Conservation (phyloP, 1,284 basidiomycete genomes). For the Salmacisia buchloeana region DNA sequence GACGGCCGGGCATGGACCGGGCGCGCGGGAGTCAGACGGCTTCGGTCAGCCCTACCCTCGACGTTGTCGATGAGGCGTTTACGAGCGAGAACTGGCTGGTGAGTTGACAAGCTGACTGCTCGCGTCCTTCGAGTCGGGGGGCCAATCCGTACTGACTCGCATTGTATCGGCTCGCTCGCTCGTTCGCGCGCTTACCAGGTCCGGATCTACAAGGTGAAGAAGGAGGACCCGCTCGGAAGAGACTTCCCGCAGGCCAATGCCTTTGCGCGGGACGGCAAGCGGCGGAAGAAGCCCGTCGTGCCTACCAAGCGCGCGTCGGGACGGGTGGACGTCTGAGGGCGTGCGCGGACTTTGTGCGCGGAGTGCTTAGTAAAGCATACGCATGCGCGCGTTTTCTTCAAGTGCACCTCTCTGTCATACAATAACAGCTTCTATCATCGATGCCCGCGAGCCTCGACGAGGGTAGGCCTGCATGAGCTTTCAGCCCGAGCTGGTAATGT, state of each 20-base stretch:
- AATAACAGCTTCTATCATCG: no score
- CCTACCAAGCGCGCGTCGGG: not conserved
- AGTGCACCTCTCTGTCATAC: no score
- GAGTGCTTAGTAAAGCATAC: no score
- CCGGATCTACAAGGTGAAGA: conserved; percentile 92
- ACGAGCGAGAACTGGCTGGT: conserved; percentile 43
- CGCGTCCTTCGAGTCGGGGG: not conserved
- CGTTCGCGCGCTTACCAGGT: conserved; percentile 55
- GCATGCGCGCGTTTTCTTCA: no score
- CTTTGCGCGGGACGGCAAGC: conserved; percentile 73
- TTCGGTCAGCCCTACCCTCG: conserved; percentile 31
- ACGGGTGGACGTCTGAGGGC: no score
- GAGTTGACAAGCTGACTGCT: not conserved
- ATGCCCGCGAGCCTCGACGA: no score
- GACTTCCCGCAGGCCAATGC: conserved; percentile 65
- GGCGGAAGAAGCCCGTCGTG: conserved; percentile 58
- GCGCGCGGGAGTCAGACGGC: conserved; percentile 34
- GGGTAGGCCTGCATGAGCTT: no score
- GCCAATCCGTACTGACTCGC: not conserved
- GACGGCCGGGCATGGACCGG: conserved; percentile 50
- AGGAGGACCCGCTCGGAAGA: conserved; percentile 83
- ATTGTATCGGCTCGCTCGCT: conserved; percentile 10
- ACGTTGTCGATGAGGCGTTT: conserved; percentile 48
- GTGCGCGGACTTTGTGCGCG: no score
- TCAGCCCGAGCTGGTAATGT: no score